Base-by-base conservation (phyloP, 495 filamentous ascomycete genomes). In the Aspergillus olivimuriae region DNA sequence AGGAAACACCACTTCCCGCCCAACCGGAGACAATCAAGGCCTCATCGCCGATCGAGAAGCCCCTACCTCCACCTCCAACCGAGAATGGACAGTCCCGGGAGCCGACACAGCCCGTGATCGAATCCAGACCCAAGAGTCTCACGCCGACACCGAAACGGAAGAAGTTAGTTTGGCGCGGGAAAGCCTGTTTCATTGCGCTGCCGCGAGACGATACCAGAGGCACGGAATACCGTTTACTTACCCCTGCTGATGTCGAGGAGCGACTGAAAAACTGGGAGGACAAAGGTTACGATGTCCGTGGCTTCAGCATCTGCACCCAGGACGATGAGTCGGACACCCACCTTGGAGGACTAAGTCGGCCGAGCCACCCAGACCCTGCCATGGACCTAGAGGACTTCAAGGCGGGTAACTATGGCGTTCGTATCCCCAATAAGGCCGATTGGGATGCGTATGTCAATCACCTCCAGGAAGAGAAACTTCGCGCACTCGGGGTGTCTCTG, bases 381-480 rank as follows among this genome's bases (percentile, higher is more conserved):
- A 83, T 90, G 33, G 44, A 82, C 4, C 56, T 55, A 5, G 63
- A 60, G 32, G 80, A 87, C 24, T 68, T 76, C 32, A 63, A 71
- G 34, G 48, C 70, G 20, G 61, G 72, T 36, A 53, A 65, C 12
- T 82, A 74, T 51, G 67, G 66, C 39, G 82, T 96, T 39, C 74
- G 72, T 28, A 81, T 98, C 53, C 92, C 94, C 0, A 82, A 95
- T 60, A 72, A 60, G 32, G 56, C 64, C 64, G 85, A 83, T 20
- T 96, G 92, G 91, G 82, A 87, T 56, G 66, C 75, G 12, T 95
- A 97, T 64, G 85, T 91, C 22, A 72, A 83, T 36, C 75, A 77
- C 39, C 61, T 96, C 40, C 81, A 82, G 54, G 92, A 98, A 63
- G 85, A 89, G 46, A 98, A 94, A 65, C 72, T 98, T 31, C 81